Evolutionary conservation across 441 rosid species (phyloP), one percentile per base, ranked within the genome.

Genomic region (Kokia cookei): DNA sequence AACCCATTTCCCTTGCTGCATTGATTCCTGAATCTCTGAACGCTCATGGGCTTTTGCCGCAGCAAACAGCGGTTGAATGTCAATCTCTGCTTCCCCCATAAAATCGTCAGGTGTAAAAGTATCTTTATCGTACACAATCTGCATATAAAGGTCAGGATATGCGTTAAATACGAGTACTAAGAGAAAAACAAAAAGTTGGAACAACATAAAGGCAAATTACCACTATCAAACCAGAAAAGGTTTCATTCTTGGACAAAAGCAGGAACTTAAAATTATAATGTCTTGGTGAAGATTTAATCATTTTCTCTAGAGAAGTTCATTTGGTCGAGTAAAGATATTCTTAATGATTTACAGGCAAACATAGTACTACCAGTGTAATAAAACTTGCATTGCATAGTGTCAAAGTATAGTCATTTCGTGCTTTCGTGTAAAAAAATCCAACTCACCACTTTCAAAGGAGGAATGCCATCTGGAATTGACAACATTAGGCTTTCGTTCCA

Each of bases 401-500:
- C 40, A 14, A 26, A 26, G 55, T 45, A 45, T 12, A 65, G 55
- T 45, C 54, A 24, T 14, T 26, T 24, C 11, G 51, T 40, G 51
- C 68, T 64, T 64, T 64, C 7, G 22, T 64, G 68, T 19, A 4
- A 73, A 73, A 32, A 50, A 53, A 61, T 53, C 37, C 19, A 60
- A 73, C 86, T 83, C 83, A 92, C 99, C 89, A 93, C 89, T 92
- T 86, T 93, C 27, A 96, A 83, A 80, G 97, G 91, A 83, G 99
- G 98, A 65, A 96, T 80, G 19, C 84, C 84, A 62, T 93, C 97
- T 0, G 99, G 99, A 77, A 96, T 96, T 4, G 97, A 91, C 80
- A 96, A 77, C 98, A 93, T 96, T 53, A 96, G 86, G 53, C 92
- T 88, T 79, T 96, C 97, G 77, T 93, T 96, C 99, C 99, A 96